A percentile compares a stretch with the other conserved stretches of the same genome.
phyloP scores from a whole-genome alignment of 2,329 filamentous ascomycete species.

The Coniochaeta ligniaria region DNA sequence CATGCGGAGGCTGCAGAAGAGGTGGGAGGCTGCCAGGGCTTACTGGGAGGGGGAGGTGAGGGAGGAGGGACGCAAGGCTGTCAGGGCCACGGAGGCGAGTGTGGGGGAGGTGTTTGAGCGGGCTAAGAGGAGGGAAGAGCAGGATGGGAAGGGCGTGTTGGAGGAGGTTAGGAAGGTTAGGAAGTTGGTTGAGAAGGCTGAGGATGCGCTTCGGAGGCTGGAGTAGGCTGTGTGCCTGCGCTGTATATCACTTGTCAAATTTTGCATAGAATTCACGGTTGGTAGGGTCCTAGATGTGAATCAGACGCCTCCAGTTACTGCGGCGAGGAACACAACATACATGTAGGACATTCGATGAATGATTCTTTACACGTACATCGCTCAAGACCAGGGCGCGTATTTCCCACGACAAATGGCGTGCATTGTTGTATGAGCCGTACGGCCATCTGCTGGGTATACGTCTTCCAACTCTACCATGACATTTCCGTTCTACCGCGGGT shows the following conservation, averaged over 20 bases:
- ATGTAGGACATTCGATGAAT: neutral
- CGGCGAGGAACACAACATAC: neutral
- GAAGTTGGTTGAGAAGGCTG: slow-evolving; percentile 39
- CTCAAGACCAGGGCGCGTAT: neutral
- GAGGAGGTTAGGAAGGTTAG: slow-evolving; percentile 31
- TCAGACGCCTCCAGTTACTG: neutral
- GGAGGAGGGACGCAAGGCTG: slow-evolving; percentile 58
- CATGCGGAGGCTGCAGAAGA: slow-evolving; percentile 50
- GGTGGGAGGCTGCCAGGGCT: slow-evolving; percentile 52
- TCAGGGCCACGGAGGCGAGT: slow-evolving; percentile 47
- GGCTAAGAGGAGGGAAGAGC: slow-evolving; percentile 14
- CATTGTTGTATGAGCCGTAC: neutral
- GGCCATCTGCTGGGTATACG: neutral
- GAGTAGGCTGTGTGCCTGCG: slow-evolving; percentile 24
- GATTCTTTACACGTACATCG: neutral
- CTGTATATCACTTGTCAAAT: slow-evolving; percentile 13
- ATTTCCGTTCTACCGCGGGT: neutral
- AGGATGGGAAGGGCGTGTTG: slow-evolving; percentile 14
- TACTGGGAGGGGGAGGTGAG: slow-evolving; percentile 63
- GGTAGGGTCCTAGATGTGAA: neutral
- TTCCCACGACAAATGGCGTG: neutral
- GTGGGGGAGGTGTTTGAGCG: slow-evolving; percentile 38
- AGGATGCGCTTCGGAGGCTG: slow-evolving; percentile 39
- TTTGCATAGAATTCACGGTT: neutral
- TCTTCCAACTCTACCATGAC: neutral